These are phyloP conservation scores for Cystoisospora suis DNA, from an alignment of 169 alveolate species.

Conservation along the genomic window DNA sequence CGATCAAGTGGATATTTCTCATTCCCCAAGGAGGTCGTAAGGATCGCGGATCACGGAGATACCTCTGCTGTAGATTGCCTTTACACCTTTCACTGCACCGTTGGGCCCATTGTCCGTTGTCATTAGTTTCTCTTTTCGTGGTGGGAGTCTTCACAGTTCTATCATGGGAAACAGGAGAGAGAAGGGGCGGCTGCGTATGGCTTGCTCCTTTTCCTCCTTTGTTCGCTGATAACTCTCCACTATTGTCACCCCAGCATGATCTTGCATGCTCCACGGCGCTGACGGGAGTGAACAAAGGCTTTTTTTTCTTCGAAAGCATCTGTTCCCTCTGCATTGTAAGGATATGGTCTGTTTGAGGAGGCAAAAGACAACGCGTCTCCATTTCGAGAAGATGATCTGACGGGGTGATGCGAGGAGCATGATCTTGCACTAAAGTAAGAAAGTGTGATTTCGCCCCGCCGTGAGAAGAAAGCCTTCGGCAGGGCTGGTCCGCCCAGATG, in stretches of 20 bases:
- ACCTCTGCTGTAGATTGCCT: neutral
- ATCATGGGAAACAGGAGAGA: too few species aligned
- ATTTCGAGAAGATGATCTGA: neutral
- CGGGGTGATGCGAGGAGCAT: constrained; percentile 28
- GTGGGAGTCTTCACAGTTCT: too few species aligned
- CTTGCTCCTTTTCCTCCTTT: too few species aligned
- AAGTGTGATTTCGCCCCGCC: neutral
- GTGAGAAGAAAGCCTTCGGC: neutral
- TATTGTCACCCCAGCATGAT: neutral
- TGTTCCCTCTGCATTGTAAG: neutral
- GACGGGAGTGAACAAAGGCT: neutral
- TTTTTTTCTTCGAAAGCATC: neutral
- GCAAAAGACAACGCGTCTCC: neutral
- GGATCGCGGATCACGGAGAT: neutral
- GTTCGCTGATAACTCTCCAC: neutral
- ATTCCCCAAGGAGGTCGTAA: constrained; percentile 30
- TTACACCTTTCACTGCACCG: neutral
- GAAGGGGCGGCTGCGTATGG: too few species aligned
- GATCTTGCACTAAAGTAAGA: neutral
- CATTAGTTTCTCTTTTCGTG: too few species aligned
- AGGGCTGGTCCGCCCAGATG: neutral
- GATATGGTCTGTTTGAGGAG: neutral
- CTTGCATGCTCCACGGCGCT: neutral
- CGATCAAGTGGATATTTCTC: neutral
- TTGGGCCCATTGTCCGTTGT: neutral